A percentile compares a stretch with the other conserved stretches of the same genome.
These are phyloP conservation scores for Purpureocillium lavendulum DNA, from an alignment of 2,329 filamentous ascomycete species.

Conservation along the genomic window DNA sequence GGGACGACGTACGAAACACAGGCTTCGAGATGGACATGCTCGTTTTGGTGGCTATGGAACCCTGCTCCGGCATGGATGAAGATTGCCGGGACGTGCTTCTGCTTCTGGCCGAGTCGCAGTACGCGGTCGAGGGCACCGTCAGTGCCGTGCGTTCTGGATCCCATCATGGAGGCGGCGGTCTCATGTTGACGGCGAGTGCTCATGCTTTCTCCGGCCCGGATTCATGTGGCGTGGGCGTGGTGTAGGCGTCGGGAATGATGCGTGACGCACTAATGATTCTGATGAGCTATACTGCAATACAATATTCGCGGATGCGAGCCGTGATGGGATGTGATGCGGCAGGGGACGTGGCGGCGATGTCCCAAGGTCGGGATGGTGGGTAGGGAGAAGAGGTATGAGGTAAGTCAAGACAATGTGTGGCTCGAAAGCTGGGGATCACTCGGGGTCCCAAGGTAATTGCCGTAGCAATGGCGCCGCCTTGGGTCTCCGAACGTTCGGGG, in stretches of 20 bases:
- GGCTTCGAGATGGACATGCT: slow-evolving; percentile 72
- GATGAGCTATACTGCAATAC: background rate
- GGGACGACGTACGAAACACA: slow-evolving; percentile 67
- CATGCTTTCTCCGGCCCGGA: slow-evolving; percentile 20
- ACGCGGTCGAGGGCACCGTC: slow-evolving; percentile 34
- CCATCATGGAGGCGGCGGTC: slow-evolving; percentile 31
- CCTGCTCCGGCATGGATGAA: slow-evolving; percentile 95
- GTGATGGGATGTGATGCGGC: too few species aligned
- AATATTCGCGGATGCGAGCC: too few species aligned
- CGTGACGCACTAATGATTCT: slow-evolving; percentile 1
- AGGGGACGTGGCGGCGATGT: too few species aligned
- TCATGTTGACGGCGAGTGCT: slow-evolving; percentile 14
- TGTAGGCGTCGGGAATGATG: slow-evolving; percentile 4
- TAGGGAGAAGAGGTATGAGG: too few species aligned
- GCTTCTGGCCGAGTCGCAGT: slow-evolving; percentile 23
- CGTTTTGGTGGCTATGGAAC: slow-evolving; percentile 83
- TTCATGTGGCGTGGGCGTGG: slow-evolving; percentile 11
- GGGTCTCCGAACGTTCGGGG: too few species aligned
- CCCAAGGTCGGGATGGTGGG: too few species aligned
- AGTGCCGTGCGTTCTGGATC: slow-evolving; percentile 34
- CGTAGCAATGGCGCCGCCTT: too few species aligned
- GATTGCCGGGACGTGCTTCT: slow-evolving; percentile 55
- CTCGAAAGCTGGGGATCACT: too few species aligned
- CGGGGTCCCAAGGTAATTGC: too few species aligned
- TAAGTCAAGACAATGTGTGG: too few species aligned